Conservation (phyloP, 1,139 yeast genomes). For the Nakaseomyces uthaithaninus region DNA sequence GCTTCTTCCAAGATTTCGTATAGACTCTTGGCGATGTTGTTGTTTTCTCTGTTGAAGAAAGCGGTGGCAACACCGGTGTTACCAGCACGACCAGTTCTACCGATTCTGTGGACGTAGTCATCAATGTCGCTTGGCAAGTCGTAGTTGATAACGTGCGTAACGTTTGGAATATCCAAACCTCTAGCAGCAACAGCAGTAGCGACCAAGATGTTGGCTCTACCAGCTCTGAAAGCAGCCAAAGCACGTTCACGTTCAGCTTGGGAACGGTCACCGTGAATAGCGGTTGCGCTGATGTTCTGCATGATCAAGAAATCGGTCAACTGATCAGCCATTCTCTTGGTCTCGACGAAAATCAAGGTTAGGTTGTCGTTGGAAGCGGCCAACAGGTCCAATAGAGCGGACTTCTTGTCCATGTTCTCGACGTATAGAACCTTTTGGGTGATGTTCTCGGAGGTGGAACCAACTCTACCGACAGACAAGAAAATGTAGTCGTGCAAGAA, state of each 20-base stretch:
- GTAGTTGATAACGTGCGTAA: constrained; percentile 92
- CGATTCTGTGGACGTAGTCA: constrained; percentile 98
- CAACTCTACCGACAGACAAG: constrained; percentile 96
- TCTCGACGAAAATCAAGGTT: constrained; percentile 92
- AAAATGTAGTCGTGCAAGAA: constrained; percentile 92
- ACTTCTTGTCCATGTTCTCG: constrained; percentile 91
- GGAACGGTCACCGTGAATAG: constrained; percentile 98
- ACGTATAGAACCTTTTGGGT: constrained; percentile 90
- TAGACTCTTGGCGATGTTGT: constrained; percentile 80
- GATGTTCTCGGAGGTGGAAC: constrained; percentile 94
- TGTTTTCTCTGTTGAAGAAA: constrained; percentile 93
- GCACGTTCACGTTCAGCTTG: constrained; percentile 98
- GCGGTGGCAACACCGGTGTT: constrained; percentile 97
- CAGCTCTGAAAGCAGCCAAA: constrained; percentile 53
- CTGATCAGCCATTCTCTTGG: constrained; percentile 97
- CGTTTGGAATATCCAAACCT: constrained; percentile 98
- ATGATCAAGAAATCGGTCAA: constrained; percentile 85
- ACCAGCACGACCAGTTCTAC: constrained; percentile 99
- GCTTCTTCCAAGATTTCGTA: constrained; percentile 87
- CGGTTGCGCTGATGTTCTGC: constrained; percentile 92
- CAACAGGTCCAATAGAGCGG: constrained; percentile 81
- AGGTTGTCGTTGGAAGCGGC: constrained; percentile 66
- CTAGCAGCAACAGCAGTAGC: constrained; percentile 97
- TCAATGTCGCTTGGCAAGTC: constrained; percentile 96
- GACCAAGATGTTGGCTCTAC: constrained; percentile 57